A percentile compares a stretch with the other conserved stretches of the same genome.
These are phyloP conservation scores for Olyra latifolia DNA, from an alignment of 176 grass and related monocot species.

Conservation along the genomic window DNA sequence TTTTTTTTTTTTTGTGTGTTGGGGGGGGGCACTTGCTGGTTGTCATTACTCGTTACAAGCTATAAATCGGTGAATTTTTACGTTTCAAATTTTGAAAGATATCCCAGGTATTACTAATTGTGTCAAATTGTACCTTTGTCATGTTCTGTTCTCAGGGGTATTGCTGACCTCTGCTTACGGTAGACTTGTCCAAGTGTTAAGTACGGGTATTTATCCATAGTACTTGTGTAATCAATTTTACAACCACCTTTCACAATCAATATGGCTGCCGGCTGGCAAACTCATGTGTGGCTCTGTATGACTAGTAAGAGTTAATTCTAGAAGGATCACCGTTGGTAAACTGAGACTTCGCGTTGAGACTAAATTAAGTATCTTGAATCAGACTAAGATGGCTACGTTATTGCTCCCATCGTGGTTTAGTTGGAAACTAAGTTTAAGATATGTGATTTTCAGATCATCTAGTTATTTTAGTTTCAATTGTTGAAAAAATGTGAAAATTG, in stretches of 20 bases:
- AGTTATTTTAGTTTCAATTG: no score
- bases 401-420: neutral
- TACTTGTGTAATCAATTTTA: constrained; percentile 5
- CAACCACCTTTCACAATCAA: constrained; percentile 16
- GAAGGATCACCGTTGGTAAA: neutral
- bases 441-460: no score
- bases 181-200: neutral
- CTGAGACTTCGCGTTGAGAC: neutral
- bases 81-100: neutral
- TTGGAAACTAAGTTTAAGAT: neutral
- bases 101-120: neutral
- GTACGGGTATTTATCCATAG: neutral
- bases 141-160: neutral
- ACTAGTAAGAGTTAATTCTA: neutral
- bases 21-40: no score
- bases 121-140: neutral
- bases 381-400: neutral
- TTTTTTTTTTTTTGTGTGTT: no score
- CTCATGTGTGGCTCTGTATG: neutral
- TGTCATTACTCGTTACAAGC: neutral
- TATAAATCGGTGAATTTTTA: neutral
- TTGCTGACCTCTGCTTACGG: neutral
- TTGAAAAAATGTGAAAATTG: no score
- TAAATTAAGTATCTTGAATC: neutral
- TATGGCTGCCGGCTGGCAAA: neutral